These are phyloP conservation scores for Rhodomyrtus psidioides DNA, from an alignment of 441 rosid species.

Conservation along the genomic window DNA sequence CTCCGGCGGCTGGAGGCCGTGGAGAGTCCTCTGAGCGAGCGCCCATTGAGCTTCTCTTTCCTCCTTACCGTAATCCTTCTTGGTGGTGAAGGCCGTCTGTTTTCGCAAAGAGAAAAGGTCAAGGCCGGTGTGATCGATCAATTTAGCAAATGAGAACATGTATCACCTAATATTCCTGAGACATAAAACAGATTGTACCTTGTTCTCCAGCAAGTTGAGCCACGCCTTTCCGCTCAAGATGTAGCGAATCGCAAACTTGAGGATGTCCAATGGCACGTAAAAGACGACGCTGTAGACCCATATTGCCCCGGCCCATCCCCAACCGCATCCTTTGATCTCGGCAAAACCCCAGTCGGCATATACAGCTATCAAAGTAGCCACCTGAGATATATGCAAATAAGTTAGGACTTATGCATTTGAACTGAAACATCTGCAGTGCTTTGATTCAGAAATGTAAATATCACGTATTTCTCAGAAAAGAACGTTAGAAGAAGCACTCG, in stretches of 20 bases:
- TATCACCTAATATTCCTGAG: not conserved
- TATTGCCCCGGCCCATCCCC: slow-evolving; percentile 92
- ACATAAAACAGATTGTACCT: slow-evolving; percentile 22
- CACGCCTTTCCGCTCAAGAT: slow-evolving; percentile 82
- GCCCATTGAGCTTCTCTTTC: slow-evolving; percentile 99
- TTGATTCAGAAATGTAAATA: not conserved
- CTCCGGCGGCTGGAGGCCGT: slow-evolving; percentile 81
- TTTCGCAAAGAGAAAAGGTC: not conserved
- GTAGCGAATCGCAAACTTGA: slow-evolving; percentile 78
- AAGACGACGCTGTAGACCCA: slow-evolving; percentile 80
- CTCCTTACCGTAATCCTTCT: slow-evolving; percentile 87
- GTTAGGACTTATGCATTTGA: not conserved
- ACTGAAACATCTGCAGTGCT: not conserved
- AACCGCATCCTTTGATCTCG: slow-evolving; percentile 61
- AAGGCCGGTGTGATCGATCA: not conserved
- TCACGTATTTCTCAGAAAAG: not conserved
- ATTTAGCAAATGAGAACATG: not conserved
- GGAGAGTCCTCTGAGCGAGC: slow-evolving; percentile 77
- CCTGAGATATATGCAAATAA: slow-evolving; percentile 22
- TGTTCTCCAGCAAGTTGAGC: slow-evolving; percentile 76
- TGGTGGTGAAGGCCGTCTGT: slow-evolving; percentile 91
- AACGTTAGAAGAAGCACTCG: too few species aligned
- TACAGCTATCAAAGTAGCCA: slow-evolving; percentile 75
- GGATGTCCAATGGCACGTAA: slow-evolving; percentile 68
- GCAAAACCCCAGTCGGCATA: slow-evolving; percentile 74